Conservation (phyloP, 768 basidiomycete genomes). For the Neoboletus brunneissimus region DNA sequence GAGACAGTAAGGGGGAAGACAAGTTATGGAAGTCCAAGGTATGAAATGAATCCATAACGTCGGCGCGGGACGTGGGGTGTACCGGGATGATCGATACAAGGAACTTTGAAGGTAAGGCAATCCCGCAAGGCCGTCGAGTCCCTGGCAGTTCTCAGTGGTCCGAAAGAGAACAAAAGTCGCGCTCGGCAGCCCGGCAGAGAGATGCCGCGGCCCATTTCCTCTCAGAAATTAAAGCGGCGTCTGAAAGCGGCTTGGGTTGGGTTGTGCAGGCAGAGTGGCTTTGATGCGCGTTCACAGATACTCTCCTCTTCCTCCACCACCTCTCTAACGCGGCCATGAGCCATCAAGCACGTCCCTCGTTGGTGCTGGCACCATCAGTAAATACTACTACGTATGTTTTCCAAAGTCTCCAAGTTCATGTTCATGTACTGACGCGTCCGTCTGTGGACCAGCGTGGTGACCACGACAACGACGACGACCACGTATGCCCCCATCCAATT, state of each 20-base stretch:
- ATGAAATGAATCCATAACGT: not conserved
- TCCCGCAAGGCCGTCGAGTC: not conserved
- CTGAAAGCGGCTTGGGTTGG: slow-evolving; percentile 26
- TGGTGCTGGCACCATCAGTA: slow-evolving; percentile 76
- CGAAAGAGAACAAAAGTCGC: slow-evolving; percentile 10
- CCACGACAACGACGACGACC: slow-evolving; percentile 89
- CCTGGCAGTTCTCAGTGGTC: too few relatives aligned
- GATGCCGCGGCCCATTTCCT: slow-evolving; percentile 13
- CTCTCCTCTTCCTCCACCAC: slow-evolving; percentile 25
- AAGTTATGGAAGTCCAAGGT: not conserved
- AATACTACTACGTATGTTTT: slow-evolving; percentile 76
- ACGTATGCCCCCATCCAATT: slow-evolving; percentile 86
- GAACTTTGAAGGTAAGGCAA: not conserved
- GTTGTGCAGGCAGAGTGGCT: slow-evolving; percentile 35
- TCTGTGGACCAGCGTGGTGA: slow-evolving; percentile 62
- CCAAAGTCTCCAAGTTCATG: not conserved
- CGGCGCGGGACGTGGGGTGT: not conserved
- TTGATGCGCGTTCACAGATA: slow-evolving; percentile 30
- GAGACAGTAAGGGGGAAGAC: not conserved
- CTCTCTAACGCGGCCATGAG: slow-evolving; percentile 48
- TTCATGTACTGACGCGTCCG: slow-evolving; percentile 23
- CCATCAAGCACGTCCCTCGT: slow-evolving; percentile 59
- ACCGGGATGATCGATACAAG: not conserved
- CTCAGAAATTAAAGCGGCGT: slow-evolving; percentile 26
- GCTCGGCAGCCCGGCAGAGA: slow-evolving; percentile 22